A percentile compares a stretch with the other conserved stretches of the same genome.
phyloP scores from a whole-genome alignment of 2,329 filamentous ascomycete genomes.

The Microsporum canis region DNA sequence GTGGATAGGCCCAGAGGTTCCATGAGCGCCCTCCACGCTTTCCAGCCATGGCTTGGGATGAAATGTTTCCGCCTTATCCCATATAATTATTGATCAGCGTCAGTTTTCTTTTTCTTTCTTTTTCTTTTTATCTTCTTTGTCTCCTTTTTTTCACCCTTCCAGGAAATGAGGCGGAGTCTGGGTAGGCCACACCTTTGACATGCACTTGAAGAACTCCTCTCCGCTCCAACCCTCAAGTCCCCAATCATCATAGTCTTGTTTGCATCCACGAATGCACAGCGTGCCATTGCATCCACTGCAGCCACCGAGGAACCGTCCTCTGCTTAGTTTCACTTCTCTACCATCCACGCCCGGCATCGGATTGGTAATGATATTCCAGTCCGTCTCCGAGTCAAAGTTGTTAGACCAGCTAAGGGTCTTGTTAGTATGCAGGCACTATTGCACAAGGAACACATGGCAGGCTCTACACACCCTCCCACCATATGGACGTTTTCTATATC shows the following conservation, averaged over 20 bases:
- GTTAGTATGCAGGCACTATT: neutral
- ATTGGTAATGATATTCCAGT: constrained; percentile 36
- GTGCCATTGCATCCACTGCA: constrained; percentile 37
- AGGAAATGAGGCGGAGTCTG: neutral
- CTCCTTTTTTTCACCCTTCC: neutral
- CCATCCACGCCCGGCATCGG: constrained; percentile 31
- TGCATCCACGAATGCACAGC: constrained; percentile 33
- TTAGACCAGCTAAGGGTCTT: neutral
- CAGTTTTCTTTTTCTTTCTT: neutral
- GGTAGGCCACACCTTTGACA: constrained; percentile 38
- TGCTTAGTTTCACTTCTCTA: constrained; percentile 33
- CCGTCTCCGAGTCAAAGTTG: constrained; percentile 33
- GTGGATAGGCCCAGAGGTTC: constrained; percentile 42
- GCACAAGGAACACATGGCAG: constrained; percentile 27
- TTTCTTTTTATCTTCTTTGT: neutral
- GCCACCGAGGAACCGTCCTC: constrained; percentile 35
- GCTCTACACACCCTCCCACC: constrained; percentile 29
- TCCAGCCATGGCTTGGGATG: constrained; percentile 48
- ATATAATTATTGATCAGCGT: neutral
- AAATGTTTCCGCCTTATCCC: constrained; percentile 44
- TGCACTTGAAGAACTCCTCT: constrained; percentile 46
- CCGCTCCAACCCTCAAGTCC: constrained; percentile 43
- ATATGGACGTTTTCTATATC: constrained; percentile 38
- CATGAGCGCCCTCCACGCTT: constrained; percentile 39
- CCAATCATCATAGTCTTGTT: constrained; percentile 39